Conservation (phyloP, 495 filamentous ascomycete species). For the Podospora bellae-mahoneyi region DNA sequence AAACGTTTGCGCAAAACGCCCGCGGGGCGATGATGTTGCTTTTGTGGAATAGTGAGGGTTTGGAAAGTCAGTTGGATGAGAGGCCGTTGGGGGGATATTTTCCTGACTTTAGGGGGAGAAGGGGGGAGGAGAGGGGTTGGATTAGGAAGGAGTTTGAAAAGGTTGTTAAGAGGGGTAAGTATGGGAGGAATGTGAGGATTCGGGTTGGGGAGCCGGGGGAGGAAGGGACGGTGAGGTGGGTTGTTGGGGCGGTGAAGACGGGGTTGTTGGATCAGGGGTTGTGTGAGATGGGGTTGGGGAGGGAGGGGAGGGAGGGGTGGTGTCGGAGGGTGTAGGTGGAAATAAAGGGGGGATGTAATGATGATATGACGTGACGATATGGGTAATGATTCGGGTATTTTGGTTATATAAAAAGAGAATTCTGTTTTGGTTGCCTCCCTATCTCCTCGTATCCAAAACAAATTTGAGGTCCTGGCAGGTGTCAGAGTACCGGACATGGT, state of each 20-base stretch:
- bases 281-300: background rate
- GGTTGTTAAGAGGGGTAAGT: background rate
- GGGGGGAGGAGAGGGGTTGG: background rate
- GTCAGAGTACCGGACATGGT: background rate
- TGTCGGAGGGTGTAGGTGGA: background rate
- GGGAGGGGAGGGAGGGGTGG: slow-evolving; percentile 1
- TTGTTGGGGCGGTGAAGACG: background rate
- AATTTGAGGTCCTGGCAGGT: background rate
- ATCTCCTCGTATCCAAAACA: background rate
- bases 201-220: background rate
- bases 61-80: background rate
- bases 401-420: too few relatives aligned
- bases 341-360: background rate
- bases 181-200: background rate
- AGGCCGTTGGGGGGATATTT: background rate
- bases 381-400: background rate
- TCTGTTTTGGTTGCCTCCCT: too few relatives aligned
- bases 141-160: background rate
- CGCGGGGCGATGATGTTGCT: background rate
- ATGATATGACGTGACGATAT: background rate
- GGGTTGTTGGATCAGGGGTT: slow-evolving; percentile 5
- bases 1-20: background rate
- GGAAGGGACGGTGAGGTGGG: background rate
- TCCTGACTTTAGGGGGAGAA: background rate
- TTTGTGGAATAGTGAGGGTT: background rate